These are phyloP conservation scores for Penicillium sp. DNA, from an alignment of 2,329 filamentous ascomycete genomes.

Conservation along the genomic window DNA sequence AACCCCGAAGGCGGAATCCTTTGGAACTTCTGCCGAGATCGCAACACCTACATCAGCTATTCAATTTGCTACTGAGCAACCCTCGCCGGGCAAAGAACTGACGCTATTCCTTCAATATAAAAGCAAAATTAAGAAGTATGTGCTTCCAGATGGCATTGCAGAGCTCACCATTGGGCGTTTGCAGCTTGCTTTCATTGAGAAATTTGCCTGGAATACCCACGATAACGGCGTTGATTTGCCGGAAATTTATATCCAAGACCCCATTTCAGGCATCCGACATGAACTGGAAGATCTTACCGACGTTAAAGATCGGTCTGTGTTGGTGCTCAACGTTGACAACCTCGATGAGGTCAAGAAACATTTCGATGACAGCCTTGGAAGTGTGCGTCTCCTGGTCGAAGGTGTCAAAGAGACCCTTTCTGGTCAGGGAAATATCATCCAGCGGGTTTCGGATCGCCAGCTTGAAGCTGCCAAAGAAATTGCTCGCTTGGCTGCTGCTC, in stretches of 20 bases:
- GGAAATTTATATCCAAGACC: slow-evolving; percentile 97
- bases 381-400: slow-evolving; percentile 78
- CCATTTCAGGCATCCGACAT: slow-evolving; percentile 91
- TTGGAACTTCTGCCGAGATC: slow-evolving; percentile 18
- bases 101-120: slow-evolving; percentile 96
- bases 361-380: slow-evolving; percentile 85
- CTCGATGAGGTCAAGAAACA: slow-evolving; percentile 96
- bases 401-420: slow-evolving; percentile 80
- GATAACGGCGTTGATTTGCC: slow-evolving; percentile 88
- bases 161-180: slow-evolving; percentile 83
- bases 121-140: slow-evolving; percentile 93
- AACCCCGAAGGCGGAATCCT: slow-evolving; percentile 27
- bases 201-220: slow-evolving; percentile 98
- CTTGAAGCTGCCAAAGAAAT: slow-evolving; percentile 87
- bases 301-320: slow-evolving; percentile 88
- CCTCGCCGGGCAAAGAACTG: slow-evolving; percentile 75
- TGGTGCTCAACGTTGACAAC: slow-evolving; percentile 90
- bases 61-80: slow-evolving; percentile 59
- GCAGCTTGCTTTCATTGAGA: slow-evolving; percentile 96
- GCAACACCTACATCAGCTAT: slow-evolving; percentile 48
- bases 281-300: slow-evolving; percentile 91
- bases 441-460: slow-evolving; percentile 85
- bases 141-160: slow-evolving; percentile 77
- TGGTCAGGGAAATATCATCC: slow-evolving; percentile 76
- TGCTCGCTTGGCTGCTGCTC: slow-evolving; percentile 60